Percentiles rank a stretch among this genome's conserved stretches.
Conservation (phyloP, 2,329 filamentous ascomycete species). For the Bretziella fagacearum region DNA sequence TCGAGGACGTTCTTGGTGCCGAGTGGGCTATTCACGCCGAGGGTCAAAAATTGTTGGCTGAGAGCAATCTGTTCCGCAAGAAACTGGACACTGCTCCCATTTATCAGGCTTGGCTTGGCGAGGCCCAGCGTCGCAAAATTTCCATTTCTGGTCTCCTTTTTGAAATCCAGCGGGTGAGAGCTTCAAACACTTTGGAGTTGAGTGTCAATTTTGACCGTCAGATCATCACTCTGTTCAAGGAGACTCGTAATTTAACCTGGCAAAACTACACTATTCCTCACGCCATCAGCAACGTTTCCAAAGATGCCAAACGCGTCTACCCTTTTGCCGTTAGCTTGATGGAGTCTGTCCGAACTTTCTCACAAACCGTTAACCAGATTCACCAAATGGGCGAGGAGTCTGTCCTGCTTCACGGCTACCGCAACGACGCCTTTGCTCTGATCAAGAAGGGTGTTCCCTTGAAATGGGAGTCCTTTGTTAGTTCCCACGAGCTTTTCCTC, state of each 20-base stretch:
- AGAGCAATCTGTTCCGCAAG: slow-evolving; percentile 86
- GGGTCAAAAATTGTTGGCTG: slow-evolving; percentile 79
- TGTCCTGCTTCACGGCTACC: slow-evolving; percentile 74
- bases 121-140: slow-evolving; percentile 75
- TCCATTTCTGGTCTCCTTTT: slow-evolving; percentile 88
- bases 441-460: slow-evolving; percentile 77
- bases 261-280: slow-evolving; percentile 89
- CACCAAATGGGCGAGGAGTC: slow-evolving; percentile 73
- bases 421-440: slow-evolving; percentile 72
- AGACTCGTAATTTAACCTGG: slow-evolving; percentile 91
- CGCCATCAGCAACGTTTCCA: slow-evolving; percentile 84
- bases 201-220: slow-evolving; percentile 94
- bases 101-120: slow-evolving; percentile 87
- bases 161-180: slow-evolving; percentile 69
- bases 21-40: slow-evolving; percentile 92
- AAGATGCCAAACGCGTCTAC: slow-evolving; percentile 97
- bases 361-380: slow-evolving; percentile 75
- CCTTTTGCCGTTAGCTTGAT: slow-evolving; percentile 95
- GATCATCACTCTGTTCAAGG: slow-evolving; percentile 95
- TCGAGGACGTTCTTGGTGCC: slow-evolving; percentile 90
- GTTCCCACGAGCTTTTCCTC: slow-evolving; percentile 76
- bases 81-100: slow-evolving; percentile 90
- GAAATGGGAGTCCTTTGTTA: slow-evolving; percentile 95
- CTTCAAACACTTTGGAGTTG: slow-evolving; percentile 75
- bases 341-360: slow-evolving; percentile 91